Percentiles rank a stretch among this genome's conserved stretches.
Conservation (phyloP, 208 protist species). For the Wallacemonas sp. region DNA sequence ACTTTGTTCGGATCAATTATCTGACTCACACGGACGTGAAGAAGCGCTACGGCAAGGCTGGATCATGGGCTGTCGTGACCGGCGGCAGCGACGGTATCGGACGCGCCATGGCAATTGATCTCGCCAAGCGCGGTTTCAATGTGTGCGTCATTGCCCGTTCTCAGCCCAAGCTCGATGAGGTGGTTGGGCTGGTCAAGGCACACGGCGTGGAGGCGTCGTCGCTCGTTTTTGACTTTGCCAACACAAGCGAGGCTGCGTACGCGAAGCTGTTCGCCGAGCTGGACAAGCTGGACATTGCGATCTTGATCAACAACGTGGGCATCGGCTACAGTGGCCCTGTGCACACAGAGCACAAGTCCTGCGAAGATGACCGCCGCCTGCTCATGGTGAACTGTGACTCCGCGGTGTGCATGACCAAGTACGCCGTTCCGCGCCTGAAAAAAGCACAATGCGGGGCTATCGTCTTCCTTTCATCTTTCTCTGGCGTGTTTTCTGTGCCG, state of each 20-base stretch:
- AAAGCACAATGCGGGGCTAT: slow-evolving; percentile 37
- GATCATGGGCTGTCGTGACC: slow-evolving; percentile 75
- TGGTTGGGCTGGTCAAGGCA: slow-evolving; percentile 34
- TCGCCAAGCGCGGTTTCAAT: slow-evolving; percentile 75
- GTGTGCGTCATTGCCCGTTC: slow-evolving; percentile 69
- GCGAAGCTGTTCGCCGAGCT: slow-evolving; percentile 28
- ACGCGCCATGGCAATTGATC: slow-evolving; percentile 62
- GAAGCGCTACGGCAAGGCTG: slow-evolving; percentile 36
- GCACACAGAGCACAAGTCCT: slow-evolving; percentile 45
- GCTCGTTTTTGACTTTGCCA: slow-evolving; percentile 63
- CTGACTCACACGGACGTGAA: slow-evolving; percentile 16
- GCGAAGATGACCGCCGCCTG: slow-evolving; percentile 28
- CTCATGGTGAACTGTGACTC: slow-evolving; percentile 72
- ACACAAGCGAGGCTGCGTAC: slow-evolving; percentile 30
- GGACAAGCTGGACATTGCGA: slow-evolving; percentile 13
- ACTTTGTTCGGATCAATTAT: slow-evolving; percentile 22
- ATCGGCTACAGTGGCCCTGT: slow-evolving; percentile 68
- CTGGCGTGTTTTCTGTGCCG: slow-evolving; percentile 35
- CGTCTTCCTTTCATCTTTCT: slow-evolving; percentile 49
- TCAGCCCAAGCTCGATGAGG: slow-evolving; percentile 56
- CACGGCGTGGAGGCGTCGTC: slow-evolving; percentile 39
- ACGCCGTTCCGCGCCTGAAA: slow-evolving; percentile 38
- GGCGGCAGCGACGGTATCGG: slow-evolving; percentile 91
- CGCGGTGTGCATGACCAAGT: slow-evolving; percentile 50
- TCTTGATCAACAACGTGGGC: slow-evolving; percentile 85